Evolutionary conservation across 2,329 filamentous ascomycete genomes (phyloP), one percentile per base, ranked within the genome.

Genomic region (Diplodia intermedia): DNA sequence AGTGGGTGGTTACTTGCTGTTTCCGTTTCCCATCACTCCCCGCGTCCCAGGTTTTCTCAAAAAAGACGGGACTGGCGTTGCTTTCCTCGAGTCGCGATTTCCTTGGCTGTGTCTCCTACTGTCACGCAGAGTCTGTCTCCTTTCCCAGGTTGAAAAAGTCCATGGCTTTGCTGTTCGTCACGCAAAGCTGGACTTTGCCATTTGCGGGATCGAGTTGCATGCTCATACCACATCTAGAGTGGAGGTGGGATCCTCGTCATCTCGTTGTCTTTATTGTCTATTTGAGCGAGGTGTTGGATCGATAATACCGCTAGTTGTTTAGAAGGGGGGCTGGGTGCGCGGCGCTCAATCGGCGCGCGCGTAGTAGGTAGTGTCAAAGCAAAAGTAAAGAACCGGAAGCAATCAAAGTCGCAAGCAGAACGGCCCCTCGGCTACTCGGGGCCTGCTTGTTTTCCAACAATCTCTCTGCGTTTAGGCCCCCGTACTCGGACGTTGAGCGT

Each of bases 41-140:
- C 20, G 9, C 29, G 60, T 63, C 57, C 47, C 20, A 14, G 60
- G 23, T 40, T 52, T 29, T 18, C 15, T 4, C 18, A 20, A 63
- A 63, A 63, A 63, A 63, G 60, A 63, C 47, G 60, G 60, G 60
- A 63, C 60, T 49, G 60, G 60, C 60, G 60, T 63, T 56, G 33
- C 29, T 55, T 29, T 62, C 20, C 6, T 40, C 56, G 47, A 29
- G n/a, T 50, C 60, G 18, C 47, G 29, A 38, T 63, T 52, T 63
- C 60, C 20, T 63, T 62, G 29, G 43, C 3, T 49, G 38, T 12
- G 5, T 63, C 43, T 52, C 40, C 43, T 29, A 11, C 23, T 20
- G 18, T 38, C 18, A 53, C 40, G 8, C 50, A 18, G 47, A 52
- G 60, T 49, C 36, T 50, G 38, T 62, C 31, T 36, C 57, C 23